Evolutionary conservation across 2,329 filamentous ascomycete species (phyloP), one percentile per base, ranked within the genome.

Genomic region (Neonectria sp.): DNA sequence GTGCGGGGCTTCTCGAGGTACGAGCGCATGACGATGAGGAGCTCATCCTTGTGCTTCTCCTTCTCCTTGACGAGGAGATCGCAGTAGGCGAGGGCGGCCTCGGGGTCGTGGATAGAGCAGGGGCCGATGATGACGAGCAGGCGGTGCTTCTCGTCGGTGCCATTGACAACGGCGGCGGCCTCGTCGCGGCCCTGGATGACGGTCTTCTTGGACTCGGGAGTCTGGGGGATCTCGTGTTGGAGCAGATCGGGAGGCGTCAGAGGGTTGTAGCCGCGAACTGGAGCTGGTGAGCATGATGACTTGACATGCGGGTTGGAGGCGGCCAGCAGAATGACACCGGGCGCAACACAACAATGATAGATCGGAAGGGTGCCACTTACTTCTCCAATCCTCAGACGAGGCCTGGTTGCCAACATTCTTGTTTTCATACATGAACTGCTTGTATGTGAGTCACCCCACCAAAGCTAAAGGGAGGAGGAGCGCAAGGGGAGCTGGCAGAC

Each of bases 1-100:
- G 96, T 99, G 71, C 96, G 91, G 25, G 96, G 96, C 88, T 99
- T 99, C 88, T 99, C 96, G 68, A 99, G 90, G 89, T 99, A 99
- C 71, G 94, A 93, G 75, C 96, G 93, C 96, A 99, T 99, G 69
- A 99, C 92, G 74, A 99, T 96, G 75, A 97, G 88, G 43, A 99
- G 88, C 79, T 98, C 94, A 77, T 95, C 89, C 80, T 93, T 89
- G 85, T 97, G 92, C 85, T 97, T 96, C 79, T 95, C 90, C 83
- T 95, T 95, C 76, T 97, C 86, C 78, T 90, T 86, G 73, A 97
- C 81, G 70, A 99, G 87, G 72, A 92, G 87, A 78, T 95, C 91
- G 87, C 95, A 97, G 90, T 99, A 99, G 79, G 95, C 94, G 73
- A 98, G 89, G 12, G 95, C 95, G 70, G 94, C 93, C 62, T 91